Percentiles rank a stretch among this genome's conserved stretches.
phyloP scores from a whole-genome alignment of 257 asterid genomes.

The Petunia axillaris region DNA sequence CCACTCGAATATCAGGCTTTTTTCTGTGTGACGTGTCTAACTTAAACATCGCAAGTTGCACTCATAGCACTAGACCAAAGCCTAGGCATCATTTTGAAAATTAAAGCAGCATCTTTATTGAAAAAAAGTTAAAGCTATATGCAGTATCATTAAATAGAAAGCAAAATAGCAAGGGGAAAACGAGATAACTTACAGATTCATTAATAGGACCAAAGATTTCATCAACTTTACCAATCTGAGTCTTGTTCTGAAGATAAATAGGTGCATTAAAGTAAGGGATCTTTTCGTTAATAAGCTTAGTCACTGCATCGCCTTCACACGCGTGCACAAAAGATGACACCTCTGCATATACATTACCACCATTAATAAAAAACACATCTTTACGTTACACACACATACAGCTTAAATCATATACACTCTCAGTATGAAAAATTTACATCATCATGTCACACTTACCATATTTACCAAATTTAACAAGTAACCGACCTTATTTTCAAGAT shows the following conservation, averaged over 20 bases:
- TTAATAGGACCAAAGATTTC: conserved; percentile 97
- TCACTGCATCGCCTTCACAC: conserved; percentile 94
- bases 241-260: conserved; percentile 85
- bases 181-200: conserved; percentile 73
- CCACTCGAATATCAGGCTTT: too few relatives aligned
- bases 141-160: background rate
- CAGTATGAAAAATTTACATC: too few relatives aligned
- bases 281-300: conserved; percentile 82
- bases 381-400: background rate
- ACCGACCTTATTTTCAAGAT: too few relatives aligned
- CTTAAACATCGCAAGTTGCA: too few relatives aligned
- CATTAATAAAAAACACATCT: background rate
- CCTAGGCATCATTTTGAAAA: background rate
- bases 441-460: too few relatives aligned
- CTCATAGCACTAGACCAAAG: too few relatives aligned
- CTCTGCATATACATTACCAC: conserved; percentile 50
- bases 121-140: background rate
- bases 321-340: conserved; percentile 80
- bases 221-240: conserved; percentile 97
- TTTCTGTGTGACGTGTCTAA: too few relatives aligned
- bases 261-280: conserved; percentile 96
- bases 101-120: too few relatives aligned
- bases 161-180: background rate
- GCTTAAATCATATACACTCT: too few relatives aligned
- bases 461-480: too few relatives aligned